Conservation (phyloP, 2,329 filamentous ascomycete species). For the Byssochlamys sp. region DNA sequence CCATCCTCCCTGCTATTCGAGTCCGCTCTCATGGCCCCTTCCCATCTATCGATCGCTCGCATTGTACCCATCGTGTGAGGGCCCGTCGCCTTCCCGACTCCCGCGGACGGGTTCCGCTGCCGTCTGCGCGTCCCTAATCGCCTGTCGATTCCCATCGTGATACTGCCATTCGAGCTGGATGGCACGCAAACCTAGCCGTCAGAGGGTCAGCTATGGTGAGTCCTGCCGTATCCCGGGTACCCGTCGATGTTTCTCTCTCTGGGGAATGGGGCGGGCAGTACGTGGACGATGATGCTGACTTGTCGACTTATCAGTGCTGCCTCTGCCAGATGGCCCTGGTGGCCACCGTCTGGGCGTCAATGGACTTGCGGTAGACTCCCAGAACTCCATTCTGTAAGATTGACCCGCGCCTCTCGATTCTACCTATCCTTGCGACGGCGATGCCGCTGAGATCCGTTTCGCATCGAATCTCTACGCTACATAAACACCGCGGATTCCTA, state of each 20-base stretch:
- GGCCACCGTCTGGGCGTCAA: slow-evolving; percentile 92
- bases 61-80: background rate
- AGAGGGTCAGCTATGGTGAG: slow-evolving; percentile 60
- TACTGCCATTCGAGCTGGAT: slow-evolving; percentile 33
- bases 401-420: slow-evolving; percentile 5
- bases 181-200: slow-evolving; percentile 59
- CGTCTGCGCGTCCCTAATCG: slow-evolving; percentile 1
- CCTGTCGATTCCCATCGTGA: slow-evolving; percentile 7
- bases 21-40: background rate
- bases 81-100: background rate
- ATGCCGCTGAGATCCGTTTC: slow-evolving; percentile 6
- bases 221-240: slow-evolving; percentile 8
- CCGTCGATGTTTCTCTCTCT: background rate
- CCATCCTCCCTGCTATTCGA: background rate
- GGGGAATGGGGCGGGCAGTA: background rate
- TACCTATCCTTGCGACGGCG: slow-evolving; percentile 1
- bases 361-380: slow-evolving; percentile 75
- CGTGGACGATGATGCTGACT: slow-evolving; percentile 4
- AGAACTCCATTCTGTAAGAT: slow-evolving; percentile 74
- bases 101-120: slow-evolving; percentile 19
- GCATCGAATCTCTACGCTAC: slow-evolving; percentile 3
- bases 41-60: background rate
- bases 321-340: slow-evolving; percentile 62
- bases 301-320: slow-evolving; percentile 47
- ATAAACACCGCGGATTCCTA: background rate